Conservation (phyloP, 768 basidiomycete species). For the Boletus vermiculosoides region DNA sequence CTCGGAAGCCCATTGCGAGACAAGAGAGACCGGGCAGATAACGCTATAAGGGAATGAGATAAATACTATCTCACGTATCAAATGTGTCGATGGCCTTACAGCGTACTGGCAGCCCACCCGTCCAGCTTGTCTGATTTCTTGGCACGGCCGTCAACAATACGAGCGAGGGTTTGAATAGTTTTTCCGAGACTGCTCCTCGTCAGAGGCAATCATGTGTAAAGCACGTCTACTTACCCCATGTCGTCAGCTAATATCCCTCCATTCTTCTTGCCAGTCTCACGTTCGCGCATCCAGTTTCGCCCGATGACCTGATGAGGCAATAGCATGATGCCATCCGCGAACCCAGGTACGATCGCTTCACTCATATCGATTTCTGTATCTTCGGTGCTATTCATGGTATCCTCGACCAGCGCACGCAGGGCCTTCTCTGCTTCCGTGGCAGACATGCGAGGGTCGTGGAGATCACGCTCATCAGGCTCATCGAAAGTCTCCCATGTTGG, state of each 20-base stretch:
- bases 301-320: constrained; percentile 89
- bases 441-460: constrained; percentile 36
- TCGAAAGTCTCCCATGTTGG: constrained; percentile 34
- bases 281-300: constrained; percentile 80
- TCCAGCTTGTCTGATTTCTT: constrained; percentile 65
- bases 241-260: constrained; percentile 94
- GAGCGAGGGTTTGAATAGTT: constrained; percentile 87
- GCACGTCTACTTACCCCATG: constrained; percentile 60
- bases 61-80: neutral
- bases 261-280: constrained; percentile 73
- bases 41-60: constrained; percentile 50
- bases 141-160: constrained; percentile 81
- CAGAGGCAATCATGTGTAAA: neutral
- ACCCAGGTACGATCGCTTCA: constrained; percentile 74
- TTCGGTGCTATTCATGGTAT: constrained; percentile 56
- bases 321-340: constrained; percentile 64
- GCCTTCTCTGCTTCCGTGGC: constrained; percentile 72
- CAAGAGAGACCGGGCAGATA: constrained; percentile 81
- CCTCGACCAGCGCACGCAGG: constrained; percentile 71
- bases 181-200: constrained; percentile 63
- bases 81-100: constrained; percentile 46
- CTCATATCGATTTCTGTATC: constrained; percentile 50
- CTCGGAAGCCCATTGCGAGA: constrained; percentile 90
- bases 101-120: constrained; percentile 68
- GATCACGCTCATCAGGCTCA: constrained; percentile 22